Evolutionary conservation across 2,329 filamentous ascomycete genomes (phyloP).

Genomic region (Fusarium vanettenii): DNA sequence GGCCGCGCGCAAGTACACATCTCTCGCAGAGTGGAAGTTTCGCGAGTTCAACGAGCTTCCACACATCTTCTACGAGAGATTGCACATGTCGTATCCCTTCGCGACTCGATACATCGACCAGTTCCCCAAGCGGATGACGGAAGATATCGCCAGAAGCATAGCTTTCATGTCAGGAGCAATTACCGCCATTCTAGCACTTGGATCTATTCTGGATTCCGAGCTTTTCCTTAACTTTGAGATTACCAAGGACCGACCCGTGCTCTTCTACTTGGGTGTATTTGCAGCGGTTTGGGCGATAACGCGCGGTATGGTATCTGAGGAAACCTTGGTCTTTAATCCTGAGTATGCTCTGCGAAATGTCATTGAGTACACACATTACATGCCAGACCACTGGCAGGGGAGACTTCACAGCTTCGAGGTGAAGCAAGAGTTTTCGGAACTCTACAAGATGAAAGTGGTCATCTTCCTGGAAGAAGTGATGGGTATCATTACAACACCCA

Average conservation of each 20-base stretch:
- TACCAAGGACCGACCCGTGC: slow-evolving; percentile 84
- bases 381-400: slow-evolving; percentile 88
- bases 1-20: slow-evolving; percentile 86
- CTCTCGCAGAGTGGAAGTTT: slow-evolving; percentile 97
- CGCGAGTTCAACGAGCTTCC: slow-evolving; percentile 97
- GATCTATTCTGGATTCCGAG: slow-evolving; percentile 90
- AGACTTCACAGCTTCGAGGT: slow-evolving; percentile 95
- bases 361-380: slow-evolving; percentile 92
- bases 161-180: slow-evolving; percentile 90
- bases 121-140: slow-evolving; percentile 94
- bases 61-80: slow-evolving; percentile 88
- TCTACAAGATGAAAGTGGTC: slow-evolving; percentile 92
- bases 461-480: slow-evolving; percentile 94
- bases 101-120: slow-evolving; percentile 94
- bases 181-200: slow-evolving; percentile 84
- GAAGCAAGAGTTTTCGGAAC: slow-evolving; percentile 85
- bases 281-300: slow-evolving; percentile 86
- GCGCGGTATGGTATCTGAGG: slow-evolving; percentile 85
- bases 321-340: slow-evolving; percentile 90
- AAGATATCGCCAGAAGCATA: slow-evolving; percentile 85
- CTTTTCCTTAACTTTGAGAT: slow-evolving; percentile 93
- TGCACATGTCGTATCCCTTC: slow-evolving; percentile 95
- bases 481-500: slow-evolving; percentile 91
- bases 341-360: slow-evolving; percentile 90
- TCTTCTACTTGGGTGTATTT: slow-evolving; percentile 90